Evolutionary conservation across 2,329 filamentous ascomycete genomes (phyloP), one percentile per base, ranked within the genome.

Genomic region (Penicillium sp.): DNA sequence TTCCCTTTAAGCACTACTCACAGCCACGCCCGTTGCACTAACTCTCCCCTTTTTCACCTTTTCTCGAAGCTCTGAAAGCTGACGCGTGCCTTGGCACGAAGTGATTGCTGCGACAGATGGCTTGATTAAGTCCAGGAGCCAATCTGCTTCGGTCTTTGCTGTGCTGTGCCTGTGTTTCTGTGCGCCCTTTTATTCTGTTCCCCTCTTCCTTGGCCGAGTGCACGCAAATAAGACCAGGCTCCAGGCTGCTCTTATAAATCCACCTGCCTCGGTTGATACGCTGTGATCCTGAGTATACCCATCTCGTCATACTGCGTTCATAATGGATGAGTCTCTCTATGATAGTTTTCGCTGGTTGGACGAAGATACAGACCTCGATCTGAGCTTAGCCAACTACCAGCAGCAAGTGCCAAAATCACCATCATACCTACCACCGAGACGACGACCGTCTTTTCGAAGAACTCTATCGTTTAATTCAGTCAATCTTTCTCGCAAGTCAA

Each of bases 281-380:
- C 31, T 55, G 38, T 66, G 71, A n/a, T 64, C 67, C 8, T 69
- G 70, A 4, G 69, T 67, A 5, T 3, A 61, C 66, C 45, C 70
- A 71, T 30, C 70, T 69, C 44, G 68, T 73, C 38, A 70, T 21
- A 70, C 69, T 49, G 68, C 70, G 44, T 65, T 73, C 60, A 75
- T 73, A 46, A 81, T 84, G 67, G 77, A 84, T 41, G 82, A 86
- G 55, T 84, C 85, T 1, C 80, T 91, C 61, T 86, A 87, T 54
- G 87, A 92, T 64, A 89, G 84, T 71, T 90, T 92, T 67, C 84
- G 88, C 53, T 92, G 90, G 89, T 79, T 92, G 29, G 90, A 93
- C 31, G 88, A 91, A 61, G 88, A 91, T 57, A 85, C 89, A 19
- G 86, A 90, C 56, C 79, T 93, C 35, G 90, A 93, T 69, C 82